Evolutionary conservation across 768 basidiomycete species (phyloP), one percentile per base, ranked within the genome.

Genomic region (Psilocybe tampanensis): DNA sequence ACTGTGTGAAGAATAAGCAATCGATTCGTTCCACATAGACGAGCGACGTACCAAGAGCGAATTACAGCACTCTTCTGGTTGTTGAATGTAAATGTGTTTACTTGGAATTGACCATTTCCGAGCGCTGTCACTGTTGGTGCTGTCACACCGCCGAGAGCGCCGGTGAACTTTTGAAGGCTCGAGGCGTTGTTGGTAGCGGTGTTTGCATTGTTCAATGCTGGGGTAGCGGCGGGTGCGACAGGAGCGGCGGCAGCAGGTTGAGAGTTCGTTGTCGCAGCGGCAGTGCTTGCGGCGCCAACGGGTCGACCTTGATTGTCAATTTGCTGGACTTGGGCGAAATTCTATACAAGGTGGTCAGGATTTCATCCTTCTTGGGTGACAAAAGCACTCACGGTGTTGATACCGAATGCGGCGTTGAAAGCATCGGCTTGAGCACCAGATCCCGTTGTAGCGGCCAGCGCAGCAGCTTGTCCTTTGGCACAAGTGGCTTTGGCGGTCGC

Each of bases 391-490:
- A 78, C 77, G 47, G 85, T 86, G 3, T 45, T 69, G 57, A 83
- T 76, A 18, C 81, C 83, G 60, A 87, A 84, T 42, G 68, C 79
- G 17, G 73, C 74, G 69, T 88, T 87, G 78, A 86, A 88, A 3
- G 74, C 79, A 67, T 87, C 86, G 15, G 86, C 85, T 62, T 84
- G 81, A 11, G 72, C 77, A 60, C 86, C 86, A 26, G 75, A 76
- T 58, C 72, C 73, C 6, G 74, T 72, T 1, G 76, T 47, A 8
- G 70, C 75, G 33, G 78, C 71, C 54, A 68, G 65, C 17, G 82
- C 82, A 51, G 81, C 79, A 29, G 74, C 59, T 42, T 67, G 44
- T 8, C 80, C 81, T 7, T 58, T 62, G 1, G 64, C 66, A 56
- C 85, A 86, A 8, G 81, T 81, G 21, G 67, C 71, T 66, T 80